phyloP scores from a whole-genome alignment of 1,284 basidiomycete species.

The Naganishia albida region DNA sequence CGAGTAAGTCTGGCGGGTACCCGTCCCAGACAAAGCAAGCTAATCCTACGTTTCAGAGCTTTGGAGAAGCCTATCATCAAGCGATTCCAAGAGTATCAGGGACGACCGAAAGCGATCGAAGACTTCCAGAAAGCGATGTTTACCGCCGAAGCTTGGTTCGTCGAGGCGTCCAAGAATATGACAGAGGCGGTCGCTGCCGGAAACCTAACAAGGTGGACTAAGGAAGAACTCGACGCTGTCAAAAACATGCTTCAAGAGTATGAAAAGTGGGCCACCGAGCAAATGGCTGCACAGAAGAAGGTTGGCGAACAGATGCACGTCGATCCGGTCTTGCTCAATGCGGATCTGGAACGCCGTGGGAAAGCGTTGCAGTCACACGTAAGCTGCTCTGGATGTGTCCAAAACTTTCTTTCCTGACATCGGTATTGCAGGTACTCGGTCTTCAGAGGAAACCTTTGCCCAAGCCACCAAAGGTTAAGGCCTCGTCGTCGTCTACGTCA shows the following conservation, averaged over 20 bases:
- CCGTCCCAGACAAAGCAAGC: neutral
- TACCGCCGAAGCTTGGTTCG: constrained; percentile 70
- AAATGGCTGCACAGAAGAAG: constrained; percentile 75
- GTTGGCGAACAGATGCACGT: constrained; percentile 64
- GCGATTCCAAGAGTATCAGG: constrained; percentile 81
- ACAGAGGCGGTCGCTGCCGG: constrained; percentile 59
- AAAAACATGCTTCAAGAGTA: constrained; percentile 73
- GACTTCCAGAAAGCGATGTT: constrained; percentile 67
- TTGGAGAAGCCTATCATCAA: constrained; percentile 79
- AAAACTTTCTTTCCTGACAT: neutral
- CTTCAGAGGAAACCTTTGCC: constrained; percentile 30
- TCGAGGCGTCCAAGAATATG: constrained; percentile 67
- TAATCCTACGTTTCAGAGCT: constrained; percentile 57
- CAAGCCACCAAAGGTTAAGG: constrained; percentile 25
- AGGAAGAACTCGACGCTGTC: constrained; percentile 74
- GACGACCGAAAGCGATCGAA: constrained; percentile 63
- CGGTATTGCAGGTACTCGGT: constrained; percentile 7
- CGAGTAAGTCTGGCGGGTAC: constrained; percentile 63
- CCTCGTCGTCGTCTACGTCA: neutral
- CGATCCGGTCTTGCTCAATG: constrained; percentile 76
- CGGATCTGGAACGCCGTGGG: constrained; percentile 77
- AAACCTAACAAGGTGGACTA: constrained; percentile 64
- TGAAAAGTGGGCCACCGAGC: constrained; percentile 74
- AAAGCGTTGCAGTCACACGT: constrained; percentile 75
- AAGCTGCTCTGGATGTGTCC: constrained; percentile 39